phyloP scores from a whole-genome alignment of 345 rosid genomes.

The Ceriops tagal region DNA sequence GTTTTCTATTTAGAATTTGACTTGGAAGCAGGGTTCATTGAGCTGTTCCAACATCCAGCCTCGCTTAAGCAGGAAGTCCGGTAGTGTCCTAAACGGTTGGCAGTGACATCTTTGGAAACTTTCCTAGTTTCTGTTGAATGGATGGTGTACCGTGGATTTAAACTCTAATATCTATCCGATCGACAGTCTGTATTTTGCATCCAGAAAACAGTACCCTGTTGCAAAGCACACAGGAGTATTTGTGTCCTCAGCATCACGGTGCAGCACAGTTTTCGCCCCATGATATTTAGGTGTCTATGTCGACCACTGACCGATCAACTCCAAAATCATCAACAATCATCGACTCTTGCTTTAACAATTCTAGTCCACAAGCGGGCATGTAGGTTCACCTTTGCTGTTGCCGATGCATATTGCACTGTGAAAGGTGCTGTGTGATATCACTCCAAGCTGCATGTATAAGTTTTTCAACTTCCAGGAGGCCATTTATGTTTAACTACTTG shows the following conservation, averaged over 20 bases:
- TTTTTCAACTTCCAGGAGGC: conserved; percentile 5
- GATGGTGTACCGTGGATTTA: not conserved
- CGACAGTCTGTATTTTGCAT: not conserved
- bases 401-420: conserved; percentile 47
- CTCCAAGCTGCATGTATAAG: conserved; percentile 57
- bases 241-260: not conserved
- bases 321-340: not conserved
- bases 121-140: not conserved
- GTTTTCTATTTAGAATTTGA: too few relatives aligned
- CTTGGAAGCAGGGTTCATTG: not conserved
- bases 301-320: not conserved
- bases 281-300: not conserved
- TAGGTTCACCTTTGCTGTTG: conserved; percentile 47
- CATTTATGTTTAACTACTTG: conserved; percentile 3
- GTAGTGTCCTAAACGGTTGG: not conserved
- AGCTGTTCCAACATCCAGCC: not conserved
- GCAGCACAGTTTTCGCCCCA: not conserved
- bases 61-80: not conserved
- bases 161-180: not conserved
- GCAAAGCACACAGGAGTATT: not conserved
- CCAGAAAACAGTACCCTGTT: not conserved
- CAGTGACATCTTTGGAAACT: not conserved
- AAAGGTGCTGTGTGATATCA: conserved; percentile 56
- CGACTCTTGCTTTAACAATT: not conserved
- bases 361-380: not conserved